Conservation (phyloP, 2,329 filamentous ascomycete species). For the Allantophomopsis cytisporea region DNA sequence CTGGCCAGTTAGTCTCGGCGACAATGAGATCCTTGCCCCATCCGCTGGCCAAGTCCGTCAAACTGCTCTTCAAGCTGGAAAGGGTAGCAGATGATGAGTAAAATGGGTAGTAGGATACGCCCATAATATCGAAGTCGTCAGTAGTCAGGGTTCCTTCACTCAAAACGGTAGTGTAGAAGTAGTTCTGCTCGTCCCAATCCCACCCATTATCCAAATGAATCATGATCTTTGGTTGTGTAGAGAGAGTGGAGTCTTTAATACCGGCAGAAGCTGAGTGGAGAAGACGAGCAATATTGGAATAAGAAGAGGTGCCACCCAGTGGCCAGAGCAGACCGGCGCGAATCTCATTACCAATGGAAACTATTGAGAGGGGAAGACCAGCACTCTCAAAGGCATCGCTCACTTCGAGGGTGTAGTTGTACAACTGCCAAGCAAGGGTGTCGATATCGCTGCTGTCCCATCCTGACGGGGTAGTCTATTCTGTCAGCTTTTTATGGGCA, state of each 20-base stretch:
- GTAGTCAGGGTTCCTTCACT: conserved; percentile 31
- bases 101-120: conserved; percentile 63
- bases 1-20: conserved; percentile 60
- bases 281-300: conserved; percentile 46
- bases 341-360: conserved; percentile 66
- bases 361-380: conserved; percentile 41
- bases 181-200: conserved; percentile 49
- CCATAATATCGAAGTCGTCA: conserved; percentile 57
- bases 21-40: conserved; percentile 57
- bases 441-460: conserved; percentile 45
- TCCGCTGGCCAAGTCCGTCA: conserved; percentile 43
- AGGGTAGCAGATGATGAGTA: conserved; percentile 48
- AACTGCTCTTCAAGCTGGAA: conserved; percentile 34
- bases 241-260: conserved; percentile 46
- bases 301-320: conserved; percentile 38
- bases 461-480: conserved; percentile 37
- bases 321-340: conserved; percentile 53
- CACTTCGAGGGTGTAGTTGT: conserved; percentile 54
- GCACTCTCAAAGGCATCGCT: conserved; percentile 44
- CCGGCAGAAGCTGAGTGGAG: conserved; percentile 49
- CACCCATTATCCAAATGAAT: conserved; percentile 67
- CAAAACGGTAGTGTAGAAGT: conserved; percentile 45
- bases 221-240: conserved; percentile 52
- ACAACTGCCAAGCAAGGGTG: conserved; percentile 44
- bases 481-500: conserved; percentile 1